Percentiles rank a stretch among this genome's conserved stretches.
Evolutionary conservation across 495 filamentous ascomycete species (phyloP).

Genomic region (Penicillium flavigenum): DNA sequence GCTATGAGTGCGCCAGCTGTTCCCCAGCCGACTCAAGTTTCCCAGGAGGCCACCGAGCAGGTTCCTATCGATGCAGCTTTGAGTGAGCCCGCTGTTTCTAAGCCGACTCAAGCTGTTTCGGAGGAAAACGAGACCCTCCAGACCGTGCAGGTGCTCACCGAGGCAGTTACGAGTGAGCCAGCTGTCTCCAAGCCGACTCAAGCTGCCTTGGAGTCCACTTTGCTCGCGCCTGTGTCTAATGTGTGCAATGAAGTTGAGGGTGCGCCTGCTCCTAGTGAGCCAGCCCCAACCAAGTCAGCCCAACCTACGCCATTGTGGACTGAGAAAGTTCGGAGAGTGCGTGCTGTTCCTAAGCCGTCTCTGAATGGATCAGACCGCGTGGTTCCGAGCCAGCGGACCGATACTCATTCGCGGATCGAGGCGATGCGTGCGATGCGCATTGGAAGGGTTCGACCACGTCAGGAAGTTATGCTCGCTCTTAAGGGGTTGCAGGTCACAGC

Average conservation of each 20-base stretch:
- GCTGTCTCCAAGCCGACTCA: neutral
- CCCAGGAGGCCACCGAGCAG: neutral
- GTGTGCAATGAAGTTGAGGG: neutral
- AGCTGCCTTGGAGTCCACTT: neutral
- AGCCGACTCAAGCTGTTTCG: neutral
- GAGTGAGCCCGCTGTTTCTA: neutral
- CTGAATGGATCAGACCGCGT: neutral
- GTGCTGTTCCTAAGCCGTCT: neutral
- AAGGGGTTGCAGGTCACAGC: constrained; percentile 3
- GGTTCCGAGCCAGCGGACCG: neutral
- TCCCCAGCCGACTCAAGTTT: neutral
- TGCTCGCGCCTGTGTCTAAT: neutral
- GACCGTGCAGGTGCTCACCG: neutral
- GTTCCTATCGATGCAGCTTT: neutral
- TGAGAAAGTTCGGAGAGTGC: neutral
- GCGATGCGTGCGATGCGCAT: neutral
- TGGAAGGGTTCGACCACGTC: neutral
- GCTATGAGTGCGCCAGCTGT: neutral
- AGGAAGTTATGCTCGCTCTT: neutral
- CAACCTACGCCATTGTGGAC: neutral
- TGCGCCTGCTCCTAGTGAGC: constrained; percentile 1
- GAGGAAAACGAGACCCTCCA: neutral
- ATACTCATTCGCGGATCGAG: neutral
- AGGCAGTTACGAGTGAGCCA: neutral
- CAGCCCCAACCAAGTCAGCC: neutral